phyloP scores from a whole-genome alignment of 345 rosid genomes.

The Aquilaria yunnanensis region DNA sequence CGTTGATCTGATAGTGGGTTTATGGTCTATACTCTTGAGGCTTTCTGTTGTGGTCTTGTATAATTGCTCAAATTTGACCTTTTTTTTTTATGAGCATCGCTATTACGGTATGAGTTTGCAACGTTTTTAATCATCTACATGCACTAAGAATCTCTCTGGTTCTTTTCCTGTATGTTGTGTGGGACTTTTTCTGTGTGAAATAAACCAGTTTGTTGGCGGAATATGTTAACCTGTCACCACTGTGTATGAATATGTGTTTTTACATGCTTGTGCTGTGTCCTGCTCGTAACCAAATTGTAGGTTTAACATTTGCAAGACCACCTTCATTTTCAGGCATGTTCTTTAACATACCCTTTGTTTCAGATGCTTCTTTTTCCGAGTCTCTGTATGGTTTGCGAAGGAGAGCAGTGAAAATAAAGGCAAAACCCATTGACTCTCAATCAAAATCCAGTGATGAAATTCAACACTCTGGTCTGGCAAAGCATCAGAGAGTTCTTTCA shows the following conservation, averaged over 20 bases:
- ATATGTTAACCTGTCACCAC: no score
- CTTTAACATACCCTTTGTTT: conserved; percentile 12
- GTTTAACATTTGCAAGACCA: background rate
- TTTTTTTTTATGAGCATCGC: no score
- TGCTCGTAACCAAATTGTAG: conserved; percentile 1
- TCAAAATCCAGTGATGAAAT: conserved; percentile 38
- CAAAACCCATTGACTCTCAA: conserved; percentile 36
- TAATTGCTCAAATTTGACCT: no score
- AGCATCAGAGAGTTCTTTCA: conserved; percentile 77
- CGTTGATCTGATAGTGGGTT: no score
- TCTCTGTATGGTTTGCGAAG: conserved; percentile 95
- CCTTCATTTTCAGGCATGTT: conserved; percentile 8
- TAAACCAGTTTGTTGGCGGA: no score
- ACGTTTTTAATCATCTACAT: no score
- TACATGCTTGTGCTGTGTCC: background rate
- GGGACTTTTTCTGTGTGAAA: no score
- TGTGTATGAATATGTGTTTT: background rate
- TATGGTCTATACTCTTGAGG: no score
- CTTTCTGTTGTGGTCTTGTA: no score
- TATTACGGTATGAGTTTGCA: no score
- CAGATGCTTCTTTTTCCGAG: conserved; percentile 98
- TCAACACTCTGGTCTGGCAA: conserved; percentile 66
- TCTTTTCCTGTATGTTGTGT: no score
- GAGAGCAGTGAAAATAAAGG: conserved; percentile 58
- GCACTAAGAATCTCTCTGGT: no score